A percentile compares a stretch with the other conserved stretches of the same genome.
These are phyloP conservation scores for Penicillium longicatenatum DNA, from an alignment of 495 filamentous ascomycete species.

Conservation along the genomic window DNA sequence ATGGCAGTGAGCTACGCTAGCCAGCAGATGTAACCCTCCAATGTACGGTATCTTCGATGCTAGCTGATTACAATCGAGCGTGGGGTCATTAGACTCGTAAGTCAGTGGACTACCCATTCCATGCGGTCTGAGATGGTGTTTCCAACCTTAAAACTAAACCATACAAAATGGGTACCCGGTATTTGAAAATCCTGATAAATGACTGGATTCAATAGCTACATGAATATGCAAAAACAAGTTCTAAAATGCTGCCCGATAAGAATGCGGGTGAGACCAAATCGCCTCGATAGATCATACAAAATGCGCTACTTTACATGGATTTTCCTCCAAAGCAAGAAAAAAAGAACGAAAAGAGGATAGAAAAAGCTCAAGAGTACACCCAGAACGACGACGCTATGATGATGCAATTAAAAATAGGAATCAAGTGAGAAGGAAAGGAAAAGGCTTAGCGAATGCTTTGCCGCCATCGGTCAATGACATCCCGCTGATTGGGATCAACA, in stretches of 20 bases:
- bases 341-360: not conserved
- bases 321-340: constrained; percentile 14
- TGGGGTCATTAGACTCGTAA: too few relatives aligned
- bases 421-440: not conserved
- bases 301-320: constrained; percentile 29
- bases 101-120: too few relatives aligned
- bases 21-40: too few relatives aligned
- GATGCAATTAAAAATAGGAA: constrained; percentile 15
- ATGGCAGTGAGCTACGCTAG: too few relatives aligned
- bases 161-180: too few relatives aligned
- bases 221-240: not conserved
- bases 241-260: constrained; percentile 1
- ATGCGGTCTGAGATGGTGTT: too few relatives aligned
- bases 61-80: too few relatives aligned
- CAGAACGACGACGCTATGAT: constrained; percentile 26
- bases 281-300: constrained; percentile 20
- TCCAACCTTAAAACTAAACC: too few relatives aligned
- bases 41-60: too few relatives aligned
- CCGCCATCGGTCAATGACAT: constrained; percentile 89
- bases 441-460: constrained; percentile 60
- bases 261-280: not conserved
- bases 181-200: too few relatives aligned
- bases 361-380: constrained; percentile 15
- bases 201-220: too few relatives aligned
- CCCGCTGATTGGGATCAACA: constrained; percentile 62